Percentiles rank a stretch among this genome's conserved stretches.
Conservation (phyloP, 495 filamentous ascomycete genomes). For the Neurospora terricola region DNA sequence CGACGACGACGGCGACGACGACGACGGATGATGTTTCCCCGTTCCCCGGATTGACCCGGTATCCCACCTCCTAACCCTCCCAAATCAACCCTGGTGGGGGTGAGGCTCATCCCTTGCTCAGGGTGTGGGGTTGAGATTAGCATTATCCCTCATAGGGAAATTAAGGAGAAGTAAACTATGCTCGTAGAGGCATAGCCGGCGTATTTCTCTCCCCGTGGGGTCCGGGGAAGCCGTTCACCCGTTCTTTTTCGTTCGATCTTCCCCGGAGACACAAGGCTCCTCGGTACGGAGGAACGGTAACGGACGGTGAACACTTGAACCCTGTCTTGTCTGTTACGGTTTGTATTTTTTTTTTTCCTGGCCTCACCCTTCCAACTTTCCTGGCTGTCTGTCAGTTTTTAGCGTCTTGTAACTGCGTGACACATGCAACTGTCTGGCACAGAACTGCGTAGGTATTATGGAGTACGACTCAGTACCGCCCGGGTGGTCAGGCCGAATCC, state of each 20-base stretch:
- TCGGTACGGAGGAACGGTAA: neutral
- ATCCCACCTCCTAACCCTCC: neutral
- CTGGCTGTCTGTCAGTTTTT: neutral
- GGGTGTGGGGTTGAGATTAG: neutral
- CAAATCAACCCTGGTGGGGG: neutral
- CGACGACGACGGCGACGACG: neutral
- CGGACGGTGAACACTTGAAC: neutral
- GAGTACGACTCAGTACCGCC: neutral
- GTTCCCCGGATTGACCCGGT: neutral
- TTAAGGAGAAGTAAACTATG: neutral
- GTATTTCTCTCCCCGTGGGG: neutral
- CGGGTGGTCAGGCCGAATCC: neutral
- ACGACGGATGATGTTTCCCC: neutral
- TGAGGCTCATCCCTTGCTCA: neutral
- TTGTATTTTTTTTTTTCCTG: neutral
- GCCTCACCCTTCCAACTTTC: neutral
- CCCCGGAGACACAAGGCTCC: neutral
- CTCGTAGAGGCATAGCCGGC: neutral
- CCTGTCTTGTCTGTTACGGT: neutral
- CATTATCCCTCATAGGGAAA: neutral
- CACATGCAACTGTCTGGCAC: neutral
- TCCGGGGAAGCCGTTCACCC: neutral
- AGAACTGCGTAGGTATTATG: neutral
- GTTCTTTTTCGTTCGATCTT: neutral
- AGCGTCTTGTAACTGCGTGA: neutral